Conservation (phyloP, 202 grass and related monocot genomes). For the Setaria viridis region DNA sequence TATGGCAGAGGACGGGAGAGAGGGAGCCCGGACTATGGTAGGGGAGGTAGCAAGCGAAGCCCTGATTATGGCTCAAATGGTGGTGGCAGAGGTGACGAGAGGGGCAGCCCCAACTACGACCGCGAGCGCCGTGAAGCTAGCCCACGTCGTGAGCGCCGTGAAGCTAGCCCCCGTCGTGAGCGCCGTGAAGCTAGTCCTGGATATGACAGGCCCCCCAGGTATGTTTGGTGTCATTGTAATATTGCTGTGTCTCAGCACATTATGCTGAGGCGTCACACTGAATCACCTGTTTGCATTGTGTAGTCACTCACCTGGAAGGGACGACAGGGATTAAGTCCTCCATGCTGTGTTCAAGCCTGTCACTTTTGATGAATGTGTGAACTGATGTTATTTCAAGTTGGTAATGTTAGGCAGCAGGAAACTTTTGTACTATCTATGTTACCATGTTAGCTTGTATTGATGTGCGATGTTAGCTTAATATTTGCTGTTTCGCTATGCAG, state of each 20-base stretch:
- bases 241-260: background rate
- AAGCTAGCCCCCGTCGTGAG: constrained; percentile 48
- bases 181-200: constrained; percentile 53
- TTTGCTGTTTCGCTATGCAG: background rate
- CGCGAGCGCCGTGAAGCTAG: constrained; percentile 45
- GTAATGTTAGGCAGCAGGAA: constrained; percentile 27
- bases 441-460: constrained; percentile 15
- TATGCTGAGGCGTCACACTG: background rate
- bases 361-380: constrained; percentile 1
- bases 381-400: constrained; percentile 27
- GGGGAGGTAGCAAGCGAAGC: constrained; percentile 53
- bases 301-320: constrained; percentile 54
- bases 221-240: background rate
- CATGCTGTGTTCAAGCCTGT: background rate
- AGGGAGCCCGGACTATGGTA: constrained; percentile 71
- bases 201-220: constrained; percentile 60
- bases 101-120: constrained; percentile 60
- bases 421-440: constrained; percentile 33
- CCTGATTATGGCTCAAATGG: constrained; percentile 47
- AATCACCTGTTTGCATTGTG: constrained; percentile 38
- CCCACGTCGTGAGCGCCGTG: constrained; percentile 45
- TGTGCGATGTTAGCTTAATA: background rate
- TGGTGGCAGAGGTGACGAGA: constrained; percentile 49
- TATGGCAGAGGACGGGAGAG: constrained; percentile 67
- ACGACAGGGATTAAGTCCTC: constrained; percentile 30